Evolutionary conservation across 768 basidiomycete genomes (phyloP).

Genomic region (Lactarius indigo): DNA sequence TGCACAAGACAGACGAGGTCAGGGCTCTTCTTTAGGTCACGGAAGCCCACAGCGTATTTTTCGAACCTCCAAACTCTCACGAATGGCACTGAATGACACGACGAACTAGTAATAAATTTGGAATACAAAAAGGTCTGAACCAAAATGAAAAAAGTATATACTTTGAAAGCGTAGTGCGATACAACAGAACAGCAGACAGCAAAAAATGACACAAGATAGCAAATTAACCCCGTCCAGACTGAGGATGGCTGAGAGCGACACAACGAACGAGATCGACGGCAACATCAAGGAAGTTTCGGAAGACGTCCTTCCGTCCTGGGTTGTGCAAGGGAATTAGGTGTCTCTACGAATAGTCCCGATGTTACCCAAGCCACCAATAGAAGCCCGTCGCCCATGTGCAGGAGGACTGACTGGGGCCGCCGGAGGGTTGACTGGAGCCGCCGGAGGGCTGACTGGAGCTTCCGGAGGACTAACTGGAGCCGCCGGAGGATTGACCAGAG

Average conservation of each 20-base stretch:
- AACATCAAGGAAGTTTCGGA: not conserved
- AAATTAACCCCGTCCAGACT: not conserved
- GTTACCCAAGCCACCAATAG: not conserved
- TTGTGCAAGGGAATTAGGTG: not conserved
- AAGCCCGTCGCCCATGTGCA: not conserved
- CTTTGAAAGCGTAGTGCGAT: not conserved
- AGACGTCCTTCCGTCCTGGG: not conserved
- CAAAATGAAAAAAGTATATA: not conserved
- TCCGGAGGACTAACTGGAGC: not conserved
- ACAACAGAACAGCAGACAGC: not conserved
- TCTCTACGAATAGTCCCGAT: not conserved
- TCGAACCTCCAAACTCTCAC: not conserved
- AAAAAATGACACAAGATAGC: not conserved
- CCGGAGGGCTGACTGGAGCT: too few species aligned
- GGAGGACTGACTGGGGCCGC: not conserved
- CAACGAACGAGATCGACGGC: not conserved
- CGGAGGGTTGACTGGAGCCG: not conserved
- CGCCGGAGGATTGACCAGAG: not conserved
- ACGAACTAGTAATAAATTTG: not conserved
- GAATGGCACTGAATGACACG: not conserved
- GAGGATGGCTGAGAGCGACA: not conserved
- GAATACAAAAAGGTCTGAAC: not conserved
- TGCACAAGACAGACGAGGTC: slow-evolving; percentile 16
- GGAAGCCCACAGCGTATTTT: not conserved
- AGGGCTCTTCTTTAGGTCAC: slow-evolving; percentile 16